Percentiles rank a stretch among this genome's conserved stretches.
Conservation (phyloP, 139 green algal genomes). For the Coelastrella sp. region DNA sequence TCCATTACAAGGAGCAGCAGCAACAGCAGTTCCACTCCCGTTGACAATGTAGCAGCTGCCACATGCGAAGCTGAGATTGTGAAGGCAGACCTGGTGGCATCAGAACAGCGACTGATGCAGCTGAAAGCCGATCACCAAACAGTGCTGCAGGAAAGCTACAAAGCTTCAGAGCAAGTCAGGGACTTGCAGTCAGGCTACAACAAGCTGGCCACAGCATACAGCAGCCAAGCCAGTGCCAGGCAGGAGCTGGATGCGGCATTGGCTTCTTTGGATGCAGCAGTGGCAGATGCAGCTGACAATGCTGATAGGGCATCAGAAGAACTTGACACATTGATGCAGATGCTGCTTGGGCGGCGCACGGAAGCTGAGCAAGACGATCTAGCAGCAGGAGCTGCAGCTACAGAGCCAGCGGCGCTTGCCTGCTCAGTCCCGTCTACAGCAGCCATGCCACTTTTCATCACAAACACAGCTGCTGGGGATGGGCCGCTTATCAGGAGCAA, state of each 20-base stretch:
- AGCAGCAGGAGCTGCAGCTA: background rate
- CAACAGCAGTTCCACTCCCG: background rate
- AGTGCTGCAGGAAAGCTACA: background rate
- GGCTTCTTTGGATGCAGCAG: background rate
- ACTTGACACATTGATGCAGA: background rate
- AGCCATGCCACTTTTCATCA: background rate
- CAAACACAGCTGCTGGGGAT: background rate
- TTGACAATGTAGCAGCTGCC: background rate
- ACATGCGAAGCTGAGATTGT: background rate
- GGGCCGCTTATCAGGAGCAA: background rate
- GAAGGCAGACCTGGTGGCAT: background rate
- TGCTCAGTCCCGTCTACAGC: background rate
- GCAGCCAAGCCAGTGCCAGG: background rate
- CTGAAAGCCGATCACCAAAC: background rate
- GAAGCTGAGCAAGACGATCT: background rate
- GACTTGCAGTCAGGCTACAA: constrained; percentile 19
- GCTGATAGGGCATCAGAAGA: constrained; percentile 36
- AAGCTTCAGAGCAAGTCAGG: background rate
- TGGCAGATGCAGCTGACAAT: constrained; percentile 10
- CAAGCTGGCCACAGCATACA: background rate
- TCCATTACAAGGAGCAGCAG: background rate
- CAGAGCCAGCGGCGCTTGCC: background rate
- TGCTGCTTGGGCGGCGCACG: background rate
- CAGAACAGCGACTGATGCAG: constrained; percentile 18
- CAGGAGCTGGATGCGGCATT: constrained; percentile 29